phyloP scores from a whole-genome alignment of 2,329 filamentous ascomycete genomes.

The Diaporthe destruens region DNA sequence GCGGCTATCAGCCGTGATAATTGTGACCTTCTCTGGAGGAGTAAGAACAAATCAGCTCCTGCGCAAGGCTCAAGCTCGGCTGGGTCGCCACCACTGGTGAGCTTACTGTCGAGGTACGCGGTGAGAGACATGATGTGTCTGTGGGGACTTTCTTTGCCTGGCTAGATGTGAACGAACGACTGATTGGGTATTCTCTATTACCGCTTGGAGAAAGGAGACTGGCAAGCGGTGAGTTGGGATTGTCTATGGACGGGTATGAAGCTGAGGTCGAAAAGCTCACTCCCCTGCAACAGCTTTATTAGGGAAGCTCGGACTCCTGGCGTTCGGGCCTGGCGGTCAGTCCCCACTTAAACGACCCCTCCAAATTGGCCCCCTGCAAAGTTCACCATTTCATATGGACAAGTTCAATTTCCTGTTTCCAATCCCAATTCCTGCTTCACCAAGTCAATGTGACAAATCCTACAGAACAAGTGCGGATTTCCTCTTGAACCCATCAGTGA shows the following conservation, averaged over 20 bases:
- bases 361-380: background rate
- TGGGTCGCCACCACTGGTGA: background rate
- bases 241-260: constrained; percentile 25
- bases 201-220: background rate
- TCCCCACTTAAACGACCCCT: constrained; percentile 34
- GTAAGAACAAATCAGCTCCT: background rate
- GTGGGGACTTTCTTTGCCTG: background rate
- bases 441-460: too few species aligned
- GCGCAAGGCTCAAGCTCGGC: background rate
- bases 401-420: background rate
- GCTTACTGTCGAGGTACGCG: constrained; percentile 51
- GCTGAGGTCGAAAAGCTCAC: constrained; percentile 34
- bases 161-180: constrained; percentile 17
- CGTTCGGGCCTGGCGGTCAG: constrained; percentile 9
- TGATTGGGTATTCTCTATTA: background rate
- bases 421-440: background rate
- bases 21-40: constrained; percentile 83
- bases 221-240: constrained; percentile 14
- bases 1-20: constrained; percentile 92
- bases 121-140: constrained; percentile 48
- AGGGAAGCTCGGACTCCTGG: constrained; percentile 27
- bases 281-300: constrained; percentile 37
- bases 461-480: background rate
- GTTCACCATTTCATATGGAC: background rate
- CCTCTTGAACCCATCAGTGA: background rate